Evolutionary conservation across 2,329 filamentous ascomycete genomes (phyloP).

Genomic region (Paecilomyces sp.): DNA sequence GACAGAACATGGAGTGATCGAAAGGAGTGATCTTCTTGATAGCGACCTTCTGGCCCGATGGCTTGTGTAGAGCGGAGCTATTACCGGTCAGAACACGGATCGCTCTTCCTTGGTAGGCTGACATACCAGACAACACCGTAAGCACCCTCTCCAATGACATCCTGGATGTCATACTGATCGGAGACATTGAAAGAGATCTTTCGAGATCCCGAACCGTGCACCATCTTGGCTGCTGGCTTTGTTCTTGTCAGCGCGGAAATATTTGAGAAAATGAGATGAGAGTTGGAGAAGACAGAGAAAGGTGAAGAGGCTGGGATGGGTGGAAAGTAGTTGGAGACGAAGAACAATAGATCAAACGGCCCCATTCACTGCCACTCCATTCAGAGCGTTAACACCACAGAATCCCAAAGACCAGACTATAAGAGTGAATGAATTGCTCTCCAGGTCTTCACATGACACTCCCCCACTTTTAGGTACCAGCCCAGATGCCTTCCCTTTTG

Average conservation of each 20-base stretch:
- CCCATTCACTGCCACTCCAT: background rate
- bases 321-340: background rate
- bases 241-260: background rate
- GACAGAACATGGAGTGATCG: conserved; percentile 98
- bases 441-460: background rate
- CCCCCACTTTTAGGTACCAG: background rate
- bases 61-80: conserved; percentile 96
- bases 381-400: background rate
- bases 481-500: background rate
- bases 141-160: conserved; percentile 96
- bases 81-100: conserved; percentile 9
- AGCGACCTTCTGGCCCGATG: conserved; percentile 94
- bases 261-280: background rate
- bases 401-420: background rate
- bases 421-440: background rate
- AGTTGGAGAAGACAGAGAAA: background rate
- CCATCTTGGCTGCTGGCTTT: conserved; percentile 24
- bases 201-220: conserved; percentile 53
- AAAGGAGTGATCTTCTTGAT: conserved; percentile 99
- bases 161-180: conserved; percentile 98
- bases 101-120: background rate
- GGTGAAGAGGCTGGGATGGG: background rate
- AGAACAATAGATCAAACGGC: background rate
- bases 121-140: conserved; percentile 97
- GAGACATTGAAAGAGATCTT: conserved; percentile 99